These are phyloP conservation scores for Vitellaria paradoxa DNA, from an alignment of 179 eudicot genomes.

Conservation along the genomic window DNA sequence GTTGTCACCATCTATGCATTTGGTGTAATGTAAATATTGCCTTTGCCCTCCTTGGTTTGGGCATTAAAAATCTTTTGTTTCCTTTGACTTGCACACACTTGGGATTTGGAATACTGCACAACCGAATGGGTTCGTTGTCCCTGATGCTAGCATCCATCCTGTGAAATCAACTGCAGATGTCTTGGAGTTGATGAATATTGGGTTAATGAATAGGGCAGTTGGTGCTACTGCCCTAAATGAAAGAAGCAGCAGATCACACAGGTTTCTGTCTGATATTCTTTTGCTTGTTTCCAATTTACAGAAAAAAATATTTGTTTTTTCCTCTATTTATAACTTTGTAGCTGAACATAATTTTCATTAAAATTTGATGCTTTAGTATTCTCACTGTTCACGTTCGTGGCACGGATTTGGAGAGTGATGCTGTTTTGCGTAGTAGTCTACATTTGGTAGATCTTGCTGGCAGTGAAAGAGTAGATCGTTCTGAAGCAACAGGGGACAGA, in stretches of 20 bases:
- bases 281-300: background rate
- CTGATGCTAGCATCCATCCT: conserved; percentile 93
- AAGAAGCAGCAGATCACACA: conserved; percentile 98
- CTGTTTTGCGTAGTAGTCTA: conserved; percentile 74
- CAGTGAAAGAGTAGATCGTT: conserved; percentile 97
- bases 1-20: background rate
- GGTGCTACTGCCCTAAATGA: conserved; percentile 96
- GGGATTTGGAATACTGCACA: conserved; percentile 89
- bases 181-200: conserved; percentile 82
- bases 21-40: background rate
- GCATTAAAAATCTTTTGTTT: conserved; percentile 23
- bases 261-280: conserved; percentile 35
- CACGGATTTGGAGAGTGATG: conserved; percentile 68
- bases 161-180: conserved; percentile 88
- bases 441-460: conserved; percentile 99
- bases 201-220: conserved; percentile 89
- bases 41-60: background rate
- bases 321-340: background rate
- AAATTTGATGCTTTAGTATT: conserved; percentile 47
- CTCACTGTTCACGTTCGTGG: conserved; percentile 98
- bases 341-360: conserved; percentile 4
- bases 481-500: conserved; percentile 94
- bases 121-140: conserved; percentile 95
- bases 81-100: conserved; percentile 85
- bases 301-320: background rate